Evolutionary conservation across 192 early-diverging fungal genomes (phyloP), one percentile per base, ranked within the genome.

Genomic region (Backusella australiensis): DNA sequence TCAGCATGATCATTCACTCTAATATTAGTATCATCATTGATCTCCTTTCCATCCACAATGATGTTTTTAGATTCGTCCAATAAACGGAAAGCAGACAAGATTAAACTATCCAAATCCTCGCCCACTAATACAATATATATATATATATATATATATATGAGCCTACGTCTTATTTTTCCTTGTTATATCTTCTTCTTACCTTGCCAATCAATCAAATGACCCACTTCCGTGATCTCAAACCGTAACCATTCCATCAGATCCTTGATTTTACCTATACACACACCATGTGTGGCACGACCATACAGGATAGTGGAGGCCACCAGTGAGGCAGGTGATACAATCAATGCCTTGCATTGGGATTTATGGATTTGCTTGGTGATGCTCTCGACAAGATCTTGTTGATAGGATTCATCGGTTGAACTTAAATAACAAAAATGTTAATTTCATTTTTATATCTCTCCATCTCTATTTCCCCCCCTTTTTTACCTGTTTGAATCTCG

Each of bases 1-100:
- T 83, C 82, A 19, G 82, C 78, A 42, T 83, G 82, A 26, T 83
- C 82, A 14, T 79, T 80, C 14, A 80, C 75, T n/a, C 75, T 66
- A 11, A 83, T 67, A 34, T 80, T 79, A 3, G 78, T 83, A 74
- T 83, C 78, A 35, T 80, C 82, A 35, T 44, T 80, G 1, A 79
- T 67, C 39, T 79, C 75, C 56, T 77, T 83, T 46, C 78, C 72
- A 69, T 83, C 82, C 23, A 83, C 75, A 36, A 83, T 72, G 11
- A 83, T 49, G 65, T 83, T 83, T 44, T 77, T 77, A 19, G 67
- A 38, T 34, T 79, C 78, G 34, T 83, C 73, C 17, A 83, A 38
- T 21, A 83, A 56, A 14, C 56, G 23, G 72, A 83, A 80, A 21
- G 73, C 65, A 77, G 77, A 49, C 19, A 77, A 68, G 19, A 83